Evolutionary conservation across 2,329 filamentous ascomycete genomes (phyloP).

Genomic region (Sporothrix mexicana): DNA sequence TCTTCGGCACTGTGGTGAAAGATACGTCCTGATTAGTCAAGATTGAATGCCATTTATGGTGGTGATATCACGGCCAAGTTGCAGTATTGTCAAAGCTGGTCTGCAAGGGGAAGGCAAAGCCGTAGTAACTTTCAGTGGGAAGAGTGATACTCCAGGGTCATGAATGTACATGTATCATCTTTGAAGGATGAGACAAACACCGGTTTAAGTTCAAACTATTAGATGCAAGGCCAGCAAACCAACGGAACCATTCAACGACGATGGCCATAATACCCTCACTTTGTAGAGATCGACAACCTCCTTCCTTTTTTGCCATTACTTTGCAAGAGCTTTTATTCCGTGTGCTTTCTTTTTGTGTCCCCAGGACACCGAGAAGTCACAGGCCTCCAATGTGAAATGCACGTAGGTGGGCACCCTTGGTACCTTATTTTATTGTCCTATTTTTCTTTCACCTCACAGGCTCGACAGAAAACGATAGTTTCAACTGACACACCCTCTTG

Average conservation of each 20-base stretch:
- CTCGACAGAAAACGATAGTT: background rate
- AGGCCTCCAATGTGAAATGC: slow-evolving; percentile 19
- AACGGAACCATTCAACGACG: slow-evolving; percentile 9
- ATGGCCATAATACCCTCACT: background rate
- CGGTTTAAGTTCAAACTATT: background rate
- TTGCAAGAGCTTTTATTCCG: no score
- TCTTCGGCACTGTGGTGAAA: background rate
- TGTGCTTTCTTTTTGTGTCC: background rate
- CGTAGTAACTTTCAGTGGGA: background rate
- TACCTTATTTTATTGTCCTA: background rate
- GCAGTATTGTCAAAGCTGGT: background rate
- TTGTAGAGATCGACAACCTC: background rate
- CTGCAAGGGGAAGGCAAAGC: background rate
- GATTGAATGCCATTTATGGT: background rate
- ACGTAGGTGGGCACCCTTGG: background rate
- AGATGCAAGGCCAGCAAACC: background rate
- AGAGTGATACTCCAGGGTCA: background rate
- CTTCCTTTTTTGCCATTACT: background rate
- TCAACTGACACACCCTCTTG: background rate
- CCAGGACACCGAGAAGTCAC: background rate
- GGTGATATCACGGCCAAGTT: background rate
- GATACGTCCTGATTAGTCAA: background rate
- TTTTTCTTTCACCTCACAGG: background rate
- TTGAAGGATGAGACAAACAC: slow-evolving; percentile 10
- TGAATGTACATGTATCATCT: background rate